Evolutionary conservation across 176 grass and related monocot species (phyloP).

Genomic region (Lolium multiflorum): DNA sequence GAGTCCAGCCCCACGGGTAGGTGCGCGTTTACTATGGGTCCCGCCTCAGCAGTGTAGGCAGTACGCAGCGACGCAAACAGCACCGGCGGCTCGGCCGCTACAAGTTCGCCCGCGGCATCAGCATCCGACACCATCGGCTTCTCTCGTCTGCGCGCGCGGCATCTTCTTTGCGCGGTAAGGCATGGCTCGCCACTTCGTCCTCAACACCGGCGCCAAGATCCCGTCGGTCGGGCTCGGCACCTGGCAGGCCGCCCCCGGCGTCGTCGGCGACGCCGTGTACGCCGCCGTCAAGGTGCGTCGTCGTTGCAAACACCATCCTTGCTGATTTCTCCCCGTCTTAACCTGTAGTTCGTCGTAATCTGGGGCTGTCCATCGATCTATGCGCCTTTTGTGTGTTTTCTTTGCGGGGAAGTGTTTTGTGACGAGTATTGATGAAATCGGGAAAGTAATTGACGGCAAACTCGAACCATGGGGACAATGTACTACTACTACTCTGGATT

Average conservation of each 20-base stretch:
- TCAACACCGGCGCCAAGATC: slow-evolving; percentile 86
- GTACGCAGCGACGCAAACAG: background rate
- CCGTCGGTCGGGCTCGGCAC: slow-evolving; percentile 93
- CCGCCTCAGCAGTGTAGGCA: background rate
- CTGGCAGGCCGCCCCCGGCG: slow-evolving; percentile 58
- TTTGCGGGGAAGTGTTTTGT: background rate
- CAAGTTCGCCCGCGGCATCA: background rate
- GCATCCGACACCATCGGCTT: background rate
- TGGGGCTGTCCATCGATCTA: background rate
- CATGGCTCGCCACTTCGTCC: slow-evolving; percentile 58
- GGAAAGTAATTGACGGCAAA: background rate
- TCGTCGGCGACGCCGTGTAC: slow-evolving; percentile 68
- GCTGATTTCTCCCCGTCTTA: background rate
- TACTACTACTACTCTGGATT: background rate
- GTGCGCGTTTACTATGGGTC: background rate
- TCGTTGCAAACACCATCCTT: background rate
- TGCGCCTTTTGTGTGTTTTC: background rate
- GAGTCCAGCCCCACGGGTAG: background rate
- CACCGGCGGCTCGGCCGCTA: background rate
- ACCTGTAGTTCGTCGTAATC: background rate
- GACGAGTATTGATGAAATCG: background rate
- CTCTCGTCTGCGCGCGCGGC: background rate
- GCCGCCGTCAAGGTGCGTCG: slow-evolving; percentile 69
- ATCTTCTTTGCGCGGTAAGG: background rate
- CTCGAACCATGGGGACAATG: background rate